A percentile compares a stretch with the other conserved stretches of the same genome.
phyloP scores from a whole-genome alignment of 2,329 filamentous ascomycete genomes.

The Basipetospora chlamydospora region DNA sequence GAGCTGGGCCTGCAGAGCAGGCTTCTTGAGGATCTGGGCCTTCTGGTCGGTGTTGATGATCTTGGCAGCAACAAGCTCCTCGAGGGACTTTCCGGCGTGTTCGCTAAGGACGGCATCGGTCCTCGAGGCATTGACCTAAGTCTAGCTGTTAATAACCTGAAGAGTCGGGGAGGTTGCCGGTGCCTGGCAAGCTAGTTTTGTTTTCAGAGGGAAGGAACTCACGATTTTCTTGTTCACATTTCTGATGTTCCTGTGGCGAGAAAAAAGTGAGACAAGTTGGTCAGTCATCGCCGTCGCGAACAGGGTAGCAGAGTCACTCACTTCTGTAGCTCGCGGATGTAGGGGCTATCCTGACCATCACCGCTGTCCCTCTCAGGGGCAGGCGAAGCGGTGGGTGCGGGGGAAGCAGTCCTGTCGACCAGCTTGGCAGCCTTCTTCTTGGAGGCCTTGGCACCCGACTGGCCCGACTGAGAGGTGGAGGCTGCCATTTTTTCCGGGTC shows the following conservation, averaged over 20 bases:
- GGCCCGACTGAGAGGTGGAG: slow-evolving; percentile 33
- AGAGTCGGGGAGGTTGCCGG: too few species aligned
- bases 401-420: slow-evolving; percentile 36
- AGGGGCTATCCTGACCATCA: slow-evolving; percentile 58
- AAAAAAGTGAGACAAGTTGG: too few species aligned
- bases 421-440: slow-evolving; percentile 44
- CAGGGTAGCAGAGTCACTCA: slow-evolving; percentile 21
- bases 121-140: slow-evolving; percentile 54
- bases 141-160: background rate
- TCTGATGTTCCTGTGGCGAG: slow-evolving; percentile 57
- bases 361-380: slow-evolving; percentile 34
- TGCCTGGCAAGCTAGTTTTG: too few species aligned
- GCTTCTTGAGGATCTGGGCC: slow-evolving; percentile 64
- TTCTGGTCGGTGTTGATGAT: slow-evolving; percentile 74
- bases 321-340: slow-evolving; percentile 86
- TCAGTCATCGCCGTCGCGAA: slow-evolving; percentile 8
- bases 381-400: slow-evolving; percentile 34
- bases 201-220: slow-evolving; percentile 22
- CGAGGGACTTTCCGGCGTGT: slow-evolving; percentile 55
- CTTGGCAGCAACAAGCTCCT: slow-evolving; percentile 54
- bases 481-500: slow-evolving; percentile 37
- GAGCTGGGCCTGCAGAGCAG: slow-evolving; percentile 52
- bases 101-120: slow-evolving; percentile 55
- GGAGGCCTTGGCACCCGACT: slow-evolving; percentile 39
- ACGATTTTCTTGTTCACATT: slow-evolving; percentile 93